Evolutionary conservation across 108 stramenopile species (phyloP), one percentile per base, ranked within the genome.

Genomic region (Ochromonas danica): DNA sequence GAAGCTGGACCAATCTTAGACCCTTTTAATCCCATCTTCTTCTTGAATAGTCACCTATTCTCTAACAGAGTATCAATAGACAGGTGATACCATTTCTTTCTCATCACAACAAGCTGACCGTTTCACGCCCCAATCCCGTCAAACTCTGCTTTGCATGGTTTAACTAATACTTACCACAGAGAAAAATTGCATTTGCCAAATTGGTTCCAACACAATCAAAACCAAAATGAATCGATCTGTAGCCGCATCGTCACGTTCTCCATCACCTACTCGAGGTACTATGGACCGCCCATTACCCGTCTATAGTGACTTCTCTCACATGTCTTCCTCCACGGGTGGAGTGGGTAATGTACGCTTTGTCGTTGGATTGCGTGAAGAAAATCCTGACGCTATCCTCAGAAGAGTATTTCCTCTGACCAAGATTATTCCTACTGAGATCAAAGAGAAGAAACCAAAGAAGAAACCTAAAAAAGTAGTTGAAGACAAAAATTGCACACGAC

Each of bases 281-380:
- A 67, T 67, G 63, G 17, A 22, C 6, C 3, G 31, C 3, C 30
- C 63, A 31, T 25, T 67, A 14, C 63, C 63, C 17, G 63, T 67
- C 6, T 67, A 67, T 36, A 67, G 63, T 67, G 63, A 67, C 63
- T 67, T 67, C 25, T 67, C 63, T 3, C 63, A 67, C 25, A 67
- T 67, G 63, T 67, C 63, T 14, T 10, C 51, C 10, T 3, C 63
- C 30, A 28, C 3, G 25, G 45, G 45, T 14, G 63, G 63, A 31
- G 10, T 67, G 3, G 63, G 63, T 3, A 33, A 67, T 25, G 25
- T 67, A 28, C 31, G 30, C 6, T 67, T 67, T 67, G 63, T 36
- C 30, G 63, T 67, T 3, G 35, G 63, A 6, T 67, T 67, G 35
- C 63, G 63, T 10, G 63, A 67, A 36, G 63, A 67, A 67, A 67